Conservation (phyloP, 495 filamentous ascomycete genomes). For the Hypoxylon perforatum region DNA sequence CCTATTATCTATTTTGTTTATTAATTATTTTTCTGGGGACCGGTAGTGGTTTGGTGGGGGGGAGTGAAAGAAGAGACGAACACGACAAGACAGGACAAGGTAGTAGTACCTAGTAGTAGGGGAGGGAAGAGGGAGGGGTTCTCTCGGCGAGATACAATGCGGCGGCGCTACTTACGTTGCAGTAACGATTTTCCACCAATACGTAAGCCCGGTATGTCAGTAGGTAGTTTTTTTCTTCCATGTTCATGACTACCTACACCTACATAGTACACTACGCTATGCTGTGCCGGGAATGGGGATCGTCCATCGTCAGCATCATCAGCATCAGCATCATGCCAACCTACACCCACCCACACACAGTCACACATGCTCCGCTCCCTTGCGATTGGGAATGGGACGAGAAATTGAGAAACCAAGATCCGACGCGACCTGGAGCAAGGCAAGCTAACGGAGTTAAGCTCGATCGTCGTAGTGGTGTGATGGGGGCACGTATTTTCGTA, state of each 20-base stretch:
- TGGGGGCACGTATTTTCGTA: background rate
- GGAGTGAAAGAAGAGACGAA: background rate
- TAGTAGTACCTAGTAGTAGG: too few relatives aligned
- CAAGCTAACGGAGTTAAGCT: conserved; percentile 31
- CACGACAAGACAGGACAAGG: too few relatives aligned
- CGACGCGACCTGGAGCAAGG: conserved; percentile 19
- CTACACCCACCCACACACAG: conserved; percentile 10
- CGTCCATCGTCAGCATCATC: background rate
- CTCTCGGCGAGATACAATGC: conserved; percentile 27
- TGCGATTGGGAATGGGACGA: conserved; percentile 36
- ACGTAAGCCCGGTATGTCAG: conserved; percentile 18
- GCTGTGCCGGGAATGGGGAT: conserved; percentile 22
- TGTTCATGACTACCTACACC: too few relatives aligned
- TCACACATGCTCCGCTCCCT: conserved; percentile 2
- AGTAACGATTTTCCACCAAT: conserved; percentile 16
- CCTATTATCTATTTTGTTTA: conserved; percentile 1
- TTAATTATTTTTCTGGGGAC: conserved; percentile 20
- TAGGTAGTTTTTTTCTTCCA: background rate
- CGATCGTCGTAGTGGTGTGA: conserved; percentile 3
- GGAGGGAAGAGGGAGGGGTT: background rate
- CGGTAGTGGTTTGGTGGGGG: conserved; percentile 29
- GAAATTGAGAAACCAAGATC: conserved; percentile 35
- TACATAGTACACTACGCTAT: background rate
- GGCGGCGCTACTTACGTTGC: conserved; percentile 6
- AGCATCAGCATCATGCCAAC: background rate